These are phyloP conservation scores for Peniophora sp. DNA, from an alignment of 1,284 basidiomycete genomes.

Conservation along the genomic window DNA sequence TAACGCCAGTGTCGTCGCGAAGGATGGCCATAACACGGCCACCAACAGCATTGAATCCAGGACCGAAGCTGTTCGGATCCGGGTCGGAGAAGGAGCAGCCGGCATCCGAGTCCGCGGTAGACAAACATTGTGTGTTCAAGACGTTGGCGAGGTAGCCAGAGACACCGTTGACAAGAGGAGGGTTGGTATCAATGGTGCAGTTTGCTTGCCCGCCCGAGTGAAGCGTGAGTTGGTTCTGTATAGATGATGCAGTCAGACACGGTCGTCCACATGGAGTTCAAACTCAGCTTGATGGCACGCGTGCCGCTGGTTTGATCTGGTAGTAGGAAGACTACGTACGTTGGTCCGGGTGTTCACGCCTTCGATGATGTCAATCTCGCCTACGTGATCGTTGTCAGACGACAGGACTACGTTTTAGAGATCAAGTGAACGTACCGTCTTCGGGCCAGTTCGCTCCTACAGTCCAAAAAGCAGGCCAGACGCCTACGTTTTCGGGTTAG, in stretches of 20 bases:
- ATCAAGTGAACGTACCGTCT: constrained; percentile 29
- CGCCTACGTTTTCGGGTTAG: too few species aligned
- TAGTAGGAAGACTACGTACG: background rate
- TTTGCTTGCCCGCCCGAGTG: constrained; percentile 47
- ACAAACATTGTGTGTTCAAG: constrained; percentile 33
- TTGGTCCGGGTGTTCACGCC: background rate
- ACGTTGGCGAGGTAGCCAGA: constrained; percentile 23
- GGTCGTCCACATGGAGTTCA: too few species aligned
- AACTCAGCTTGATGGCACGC: too few species aligned
- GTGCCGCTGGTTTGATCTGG: too few species aligned
- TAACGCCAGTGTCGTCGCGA: constrained; percentile 63
- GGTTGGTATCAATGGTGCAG: constrained; percentile 42
- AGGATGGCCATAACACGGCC: constrained; percentile 77
- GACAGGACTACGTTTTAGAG: too few species aligned
- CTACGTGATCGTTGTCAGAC: too few species aligned
- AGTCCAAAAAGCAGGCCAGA: constrained; percentile 70
- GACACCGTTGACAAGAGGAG: constrained; percentile 17
- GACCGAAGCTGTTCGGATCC: constrained; percentile 52
- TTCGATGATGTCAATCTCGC: constrained; percentile 21
- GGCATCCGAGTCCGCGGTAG: constrained; percentile 9
- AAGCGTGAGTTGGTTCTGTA: constrained; percentile 60
- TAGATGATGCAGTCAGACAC: too few species aligned
- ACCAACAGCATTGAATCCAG: constrained; percentile 53
- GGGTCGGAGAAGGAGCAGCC: constrained; percentile 63
- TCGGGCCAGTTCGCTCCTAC: constrained; percentile 64